phyloP scores from a whole-genome alignment of 805 yeast genomes.

The Barnettozyma sp. region DNA sequence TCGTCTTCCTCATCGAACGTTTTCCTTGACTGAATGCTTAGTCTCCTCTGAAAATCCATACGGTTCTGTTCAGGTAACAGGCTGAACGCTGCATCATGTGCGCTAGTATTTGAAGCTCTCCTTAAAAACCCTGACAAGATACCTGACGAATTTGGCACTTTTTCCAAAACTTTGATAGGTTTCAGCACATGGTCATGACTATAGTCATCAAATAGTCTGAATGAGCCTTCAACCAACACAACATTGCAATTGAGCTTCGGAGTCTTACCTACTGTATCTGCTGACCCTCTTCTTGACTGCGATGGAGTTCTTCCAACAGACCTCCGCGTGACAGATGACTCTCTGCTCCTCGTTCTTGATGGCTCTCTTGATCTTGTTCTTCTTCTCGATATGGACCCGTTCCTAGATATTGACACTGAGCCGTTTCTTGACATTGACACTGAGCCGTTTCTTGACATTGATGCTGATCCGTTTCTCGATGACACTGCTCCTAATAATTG shows the following conservation, averaged over 20 bases:
- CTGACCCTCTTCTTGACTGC: conserved; percentile 4
- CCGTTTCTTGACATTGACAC: conserved; percentile 2
- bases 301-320: neutral
- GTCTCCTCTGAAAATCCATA: conserved; percentile 23
- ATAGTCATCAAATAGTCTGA: conserved; percentile 20
- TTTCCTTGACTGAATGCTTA: conserved; percentile 23
- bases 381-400: conserved; percentile 3
- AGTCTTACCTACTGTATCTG: conserved; percentile 1
- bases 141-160: conserved; percentile 16
- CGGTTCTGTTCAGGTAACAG: conserved; percentile 25
- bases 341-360: conserved; percentile 8
- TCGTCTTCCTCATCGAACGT: conserved; percentile 19
- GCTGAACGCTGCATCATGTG: conserved; percentile 21
- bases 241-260: conserved; percentile 1
- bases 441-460: conserved; percentile 6
- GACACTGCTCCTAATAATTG: too few relatives aligned
- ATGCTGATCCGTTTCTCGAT: too few relatives aligned
- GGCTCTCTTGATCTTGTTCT: neutral
- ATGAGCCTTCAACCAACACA: conserved; percentile 12
- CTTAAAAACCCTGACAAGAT: conserved; percentile 22
- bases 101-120: conserved; percentile 10
- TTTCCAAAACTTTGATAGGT: conserved; percentile 20
- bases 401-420: neutral
- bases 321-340: conserved; percentile 6
- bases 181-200: conserved; percentile 22